phyloP scores from a whole-genome alignment of 257 asterid genomes.

The Solanum ahanhuiri region DNA sequence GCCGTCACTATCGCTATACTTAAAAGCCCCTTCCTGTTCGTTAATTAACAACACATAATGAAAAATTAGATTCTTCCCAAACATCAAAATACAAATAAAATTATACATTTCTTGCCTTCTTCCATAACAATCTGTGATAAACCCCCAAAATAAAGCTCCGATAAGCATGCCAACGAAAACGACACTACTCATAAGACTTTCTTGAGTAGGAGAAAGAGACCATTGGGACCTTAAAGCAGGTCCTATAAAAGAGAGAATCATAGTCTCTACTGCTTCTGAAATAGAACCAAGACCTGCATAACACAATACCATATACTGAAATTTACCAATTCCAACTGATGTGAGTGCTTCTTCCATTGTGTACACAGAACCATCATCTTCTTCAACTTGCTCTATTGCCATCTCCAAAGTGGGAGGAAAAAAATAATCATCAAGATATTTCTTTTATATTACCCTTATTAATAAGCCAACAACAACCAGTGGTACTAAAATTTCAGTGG shows the following conservation, averaged over 20 bases:
- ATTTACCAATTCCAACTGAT: slow-evolving; percentile 59
- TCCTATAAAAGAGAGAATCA: slow-evolving; percentile 69
- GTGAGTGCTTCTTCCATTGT: too few relatives aligned
- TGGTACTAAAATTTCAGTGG: too few relatives aligned
- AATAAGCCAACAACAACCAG: too few relatives aligned
- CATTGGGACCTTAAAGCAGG: slow-evolving; percentile 50
- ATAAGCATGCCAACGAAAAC: slow-evolving; percentile 75
- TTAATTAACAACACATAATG: neutral
- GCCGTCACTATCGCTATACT: slow-evolving; percentile 51
- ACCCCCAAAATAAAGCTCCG: slow-evolving; percentile 63
- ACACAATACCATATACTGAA: slow-evolving; percentile 37
- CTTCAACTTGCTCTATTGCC: too few relatives aligned
- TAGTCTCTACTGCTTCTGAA: slow-evolving; percentile 69
- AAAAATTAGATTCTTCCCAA: neutral
- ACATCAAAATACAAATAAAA: neutral
- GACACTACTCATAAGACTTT: slow-evolving; percentile 48
- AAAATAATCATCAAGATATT: too few relatives aligned
- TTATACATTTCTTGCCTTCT: slow-evolving; percentile 37
- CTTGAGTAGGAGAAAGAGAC: slow-evolving; percentile 54
- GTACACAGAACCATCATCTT: too few relatives aligned
- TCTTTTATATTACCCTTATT: too few relatives aligned
- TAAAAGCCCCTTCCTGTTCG: slow-evolving; percentile 51
- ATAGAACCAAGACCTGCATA: slow-evolving; percentile 68
- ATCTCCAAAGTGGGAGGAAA: too few relatives aligned
- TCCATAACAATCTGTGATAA: slow-evolving; percentile 48